These are phyloP conservation scores for Aspergillus funiculosus DNA, from an alignment of 495 filamentous ascomycete genomes.

Conservation along the genomic window DNA sequence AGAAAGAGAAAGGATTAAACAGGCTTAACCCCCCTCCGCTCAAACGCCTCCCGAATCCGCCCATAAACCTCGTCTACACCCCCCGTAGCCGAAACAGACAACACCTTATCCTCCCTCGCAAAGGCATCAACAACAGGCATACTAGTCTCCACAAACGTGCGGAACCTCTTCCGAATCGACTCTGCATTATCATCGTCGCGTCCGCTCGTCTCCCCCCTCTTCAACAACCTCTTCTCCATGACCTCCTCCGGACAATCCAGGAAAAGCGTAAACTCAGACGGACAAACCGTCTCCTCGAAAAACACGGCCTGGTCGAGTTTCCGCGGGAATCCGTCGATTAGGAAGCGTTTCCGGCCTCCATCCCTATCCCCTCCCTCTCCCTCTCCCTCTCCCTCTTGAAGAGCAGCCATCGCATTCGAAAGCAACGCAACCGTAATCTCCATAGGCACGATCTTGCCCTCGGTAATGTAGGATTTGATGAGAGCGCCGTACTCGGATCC, in stretches of 20 bases:
- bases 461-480: conserved; percentile 83
- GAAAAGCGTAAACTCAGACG: conserved; percentile 78
- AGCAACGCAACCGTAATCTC: conserved; percentile 92
- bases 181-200: conserved; percentile 90
- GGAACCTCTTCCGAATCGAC: conserved; percentile 92
- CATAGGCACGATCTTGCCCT: conserved; percentile 96
- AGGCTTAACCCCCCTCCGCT: conserved; percentile 38
- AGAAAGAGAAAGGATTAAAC: conserved; percentile 14
- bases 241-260: conserved; percentile 84
- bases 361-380: conserved; percentile 18
- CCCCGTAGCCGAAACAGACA: conserved; percentile 64
- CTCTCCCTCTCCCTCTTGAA: conserved; percentile 11
- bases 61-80: conserved; percentile 69
- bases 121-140: conserved; percentile 94
- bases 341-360: conserved; percentile 58
- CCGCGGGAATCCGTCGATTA: conserved; percentile 92
- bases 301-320: conserved; percentile 94
- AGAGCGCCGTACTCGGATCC: conserved; percentile 82
- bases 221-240: conserved; percentile 75
- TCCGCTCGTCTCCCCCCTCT: conserved; percentile 87
- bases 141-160: conserved; percentile 86
- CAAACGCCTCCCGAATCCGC: conserved; percentile 53
- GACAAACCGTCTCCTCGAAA: conserved; percentile 86
- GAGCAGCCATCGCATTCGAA: conserved; percentile 84
- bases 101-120: conserved; percentile 68